Evolutionary conservation across 2,329 filamentous ascomycete species (phyloP), one percentile per base, ranked within the genome.

Genomic region (Fusarium lyarnte): DNA sequence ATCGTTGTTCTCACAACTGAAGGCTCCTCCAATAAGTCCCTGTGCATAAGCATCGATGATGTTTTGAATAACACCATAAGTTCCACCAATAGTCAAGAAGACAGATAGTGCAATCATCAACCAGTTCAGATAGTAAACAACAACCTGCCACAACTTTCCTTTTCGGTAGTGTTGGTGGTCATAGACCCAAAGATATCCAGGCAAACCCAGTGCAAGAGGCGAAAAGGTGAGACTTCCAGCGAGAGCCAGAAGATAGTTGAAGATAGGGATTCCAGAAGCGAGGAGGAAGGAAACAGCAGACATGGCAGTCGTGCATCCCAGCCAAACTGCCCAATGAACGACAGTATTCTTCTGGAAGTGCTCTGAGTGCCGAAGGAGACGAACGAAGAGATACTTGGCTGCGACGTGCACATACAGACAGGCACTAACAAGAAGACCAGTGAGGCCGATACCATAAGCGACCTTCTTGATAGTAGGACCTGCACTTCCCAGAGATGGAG

Each of bases 301-400:
- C 52, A 77, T 65, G 4, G 31, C 17, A 6, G 73, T 54, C 25
- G 73, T 83, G 70, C 76, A 79, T 2, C 76, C 79, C 3, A 84
- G 63, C 82, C 82, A 84, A 2, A 78, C 76, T 6, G 66, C 63
- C 82, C 82, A 83, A 59, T 84, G 81, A 0, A 79, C 69, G 1
- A 77, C 14, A 0, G 78, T 79, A 69, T 83, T 81, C 41, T 75
- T 73, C 70, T 82, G 80, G 11, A 83, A 68, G 59, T 84, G 82
- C 25, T 62, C 52, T 10, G 82, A 82, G 66, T 80, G 65, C 23
- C 82, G 79, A 8, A 84, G 76, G 6, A 83, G 73, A 2, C 82
- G 80, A 13, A 84, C 82, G 38, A 84, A 83, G 10, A 83, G 63
- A 58, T 83, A 83, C 72, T 84, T 84, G 54, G 82, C 80, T 5